Evolutionary conservation across 352 stramenopile genomes (phyloP).

Genomic region (Phytophthora capsici): DNA sequence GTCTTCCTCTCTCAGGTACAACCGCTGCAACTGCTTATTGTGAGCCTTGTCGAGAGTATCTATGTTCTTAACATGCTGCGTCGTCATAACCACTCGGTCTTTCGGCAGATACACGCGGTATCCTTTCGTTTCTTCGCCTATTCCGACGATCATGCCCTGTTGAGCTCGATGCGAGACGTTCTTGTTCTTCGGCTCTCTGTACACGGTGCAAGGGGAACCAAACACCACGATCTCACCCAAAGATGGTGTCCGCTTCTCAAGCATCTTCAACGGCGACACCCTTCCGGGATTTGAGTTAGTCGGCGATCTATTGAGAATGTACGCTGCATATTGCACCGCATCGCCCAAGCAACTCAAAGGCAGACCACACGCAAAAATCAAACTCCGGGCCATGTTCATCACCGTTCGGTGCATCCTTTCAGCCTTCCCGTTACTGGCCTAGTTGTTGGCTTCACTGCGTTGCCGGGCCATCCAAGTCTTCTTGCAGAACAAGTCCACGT

Average conservation of each 20-base stretch:
- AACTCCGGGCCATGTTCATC: conserved; percentile 37
- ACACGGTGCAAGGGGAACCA: conserved; percentile 3
- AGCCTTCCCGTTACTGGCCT: conserved; percentile 40
- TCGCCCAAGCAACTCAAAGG: conserved; percentile 34
- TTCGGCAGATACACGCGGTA: conserved; percentile 26
- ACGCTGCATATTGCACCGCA: conserved; percentile 28
- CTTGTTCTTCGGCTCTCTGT: conserved; percentile 10
- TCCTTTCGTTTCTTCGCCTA: conserved; percentile 15
- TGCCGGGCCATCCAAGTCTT: conserved; percentile 24
- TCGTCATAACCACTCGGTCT: conserved; percentile 10
- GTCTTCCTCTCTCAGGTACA: background rate
- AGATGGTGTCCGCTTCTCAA: conserved; percentile 1
- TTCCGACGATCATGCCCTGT: conserved; percentile 11
- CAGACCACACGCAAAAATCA: conserved; percentile 35
- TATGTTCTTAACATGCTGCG: conserved; percentile 7
- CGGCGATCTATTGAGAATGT: conserved; percentile 36
- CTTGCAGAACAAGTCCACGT: conserved; percentile 37
- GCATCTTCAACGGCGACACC: conserved; percentile 6
- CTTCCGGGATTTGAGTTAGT: conserved; percentile 13
- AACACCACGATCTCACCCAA: conserved; percentile 16
- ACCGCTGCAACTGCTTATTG: background rate
- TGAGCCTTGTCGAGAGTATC: background rate
- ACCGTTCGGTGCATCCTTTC: conserved; percentile 20
- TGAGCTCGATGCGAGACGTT: background rate
- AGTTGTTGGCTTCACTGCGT: conserved; percentile 27